A percentile compares a stretch with the other conserved stretches of the same genome.
Evolutionary conservation across 179 eudicot species (phyloP).

Genomic region (Actinidia polygama): DNA sequence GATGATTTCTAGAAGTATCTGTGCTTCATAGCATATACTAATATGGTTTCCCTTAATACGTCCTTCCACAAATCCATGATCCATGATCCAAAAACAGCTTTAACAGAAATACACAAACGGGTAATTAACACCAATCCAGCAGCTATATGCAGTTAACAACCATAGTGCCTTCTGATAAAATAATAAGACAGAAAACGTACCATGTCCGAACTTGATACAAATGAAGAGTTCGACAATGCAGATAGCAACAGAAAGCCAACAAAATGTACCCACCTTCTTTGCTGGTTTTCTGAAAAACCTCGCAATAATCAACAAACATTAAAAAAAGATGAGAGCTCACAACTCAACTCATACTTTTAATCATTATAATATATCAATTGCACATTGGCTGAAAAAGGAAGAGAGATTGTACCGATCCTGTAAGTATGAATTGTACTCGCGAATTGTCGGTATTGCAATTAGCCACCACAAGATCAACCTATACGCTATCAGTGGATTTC

Average conservation of each 20-base stretch:
- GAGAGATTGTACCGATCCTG: conserved; percentile 73
- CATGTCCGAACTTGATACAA: conserved; percentile 93
- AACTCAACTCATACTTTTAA: neutral
- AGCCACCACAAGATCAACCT: conserved; percentile 97
- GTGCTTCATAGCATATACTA: too few species aligned
- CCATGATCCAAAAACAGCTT: too few species aligned
- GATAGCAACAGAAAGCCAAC: conserved; percentile 96
- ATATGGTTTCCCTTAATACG: too few species aligned
- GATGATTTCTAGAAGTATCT: too few species aligned
- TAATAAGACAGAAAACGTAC: conserved; percentile 41
- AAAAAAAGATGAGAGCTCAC: neutral
- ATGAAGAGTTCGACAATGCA: conserved; percentile 95
- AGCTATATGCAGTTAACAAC: neutral
- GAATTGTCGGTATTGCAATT: conserved; percentile 96
- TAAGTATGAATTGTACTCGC: conserved; percentile 94
- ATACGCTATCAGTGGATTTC: conserved; percentile 78
- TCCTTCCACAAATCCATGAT: too few species aligned
- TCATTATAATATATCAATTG: neutral
- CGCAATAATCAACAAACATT: neutral
- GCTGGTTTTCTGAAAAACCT: conserved; percentile 61
- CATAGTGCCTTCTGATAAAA: neutral
- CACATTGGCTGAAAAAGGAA: neutral
- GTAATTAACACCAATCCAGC: neutral
- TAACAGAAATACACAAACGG: too few species aligned
- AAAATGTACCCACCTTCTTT: conserved; percentile 92